These are phyloP conservation scores for Curvularia spicifera DNA, from an alignment of 2,329 filamentous ascomycete species.

Conservation along the genomic window DNA sequence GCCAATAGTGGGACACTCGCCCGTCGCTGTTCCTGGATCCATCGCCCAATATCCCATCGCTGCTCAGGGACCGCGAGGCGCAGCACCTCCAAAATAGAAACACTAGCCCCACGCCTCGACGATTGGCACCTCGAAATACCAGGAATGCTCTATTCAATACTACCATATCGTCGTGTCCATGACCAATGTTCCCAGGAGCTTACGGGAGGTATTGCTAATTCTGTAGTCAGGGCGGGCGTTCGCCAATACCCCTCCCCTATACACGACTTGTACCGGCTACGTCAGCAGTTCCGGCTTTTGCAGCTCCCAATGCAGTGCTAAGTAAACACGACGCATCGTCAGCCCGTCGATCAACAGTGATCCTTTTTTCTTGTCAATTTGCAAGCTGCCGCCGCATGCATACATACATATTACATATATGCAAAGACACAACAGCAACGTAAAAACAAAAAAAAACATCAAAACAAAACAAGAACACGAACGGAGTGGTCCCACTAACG, in stretches of 20 bases:
- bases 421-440: not conserved
- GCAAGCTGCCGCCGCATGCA: not conserved
- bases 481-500: constrained; percentile 13
- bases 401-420: not conserved
- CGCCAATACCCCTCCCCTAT: constrained; percentile 2
- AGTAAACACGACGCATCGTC: constrained; percentile 1
- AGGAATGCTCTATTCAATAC: constrained; percentile 24
- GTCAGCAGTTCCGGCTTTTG: constrained; percentile 1
- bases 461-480: not conserved
- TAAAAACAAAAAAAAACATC: not conserved
- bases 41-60: constrained; percentile 38
- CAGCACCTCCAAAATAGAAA: constrained; percentile 46
- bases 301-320: not conserved
- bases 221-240: not conserved
- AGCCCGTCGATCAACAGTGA: not conserved
- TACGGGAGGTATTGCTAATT: constrained; percentile 7
- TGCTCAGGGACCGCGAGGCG: constrained; percentile 39
- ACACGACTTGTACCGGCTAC: constrained; percentile 5
- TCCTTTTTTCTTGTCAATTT: not conserved
- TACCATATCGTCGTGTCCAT: constrained; percentile 24
- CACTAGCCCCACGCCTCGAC: constrained; percentile 31
- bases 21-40: constrained; percentile 38
- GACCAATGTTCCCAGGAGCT: constrained; percentile 18
- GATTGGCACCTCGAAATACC: constrained; percentile 21
- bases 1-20: constrained; percentile 29